These are phyloP conservation scores for Porogramme epimiltina DNA, from an alignment of 1,284 basidiomycete species.

Conservation along the genomic window DNA sequence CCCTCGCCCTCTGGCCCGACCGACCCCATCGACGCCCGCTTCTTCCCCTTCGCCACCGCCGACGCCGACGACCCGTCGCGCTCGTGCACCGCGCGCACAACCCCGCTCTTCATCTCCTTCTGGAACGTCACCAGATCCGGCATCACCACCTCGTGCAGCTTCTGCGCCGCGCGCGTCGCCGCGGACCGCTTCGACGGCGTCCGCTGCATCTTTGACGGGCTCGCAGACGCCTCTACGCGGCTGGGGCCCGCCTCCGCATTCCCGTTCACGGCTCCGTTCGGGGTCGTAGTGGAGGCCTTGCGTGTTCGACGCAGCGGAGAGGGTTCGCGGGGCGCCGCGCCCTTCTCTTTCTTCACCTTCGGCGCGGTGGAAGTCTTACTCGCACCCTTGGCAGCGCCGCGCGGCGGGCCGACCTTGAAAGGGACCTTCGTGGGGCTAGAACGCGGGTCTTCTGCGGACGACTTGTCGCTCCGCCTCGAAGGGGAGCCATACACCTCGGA, in stretches of 20 bases:
- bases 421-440: not conserved
- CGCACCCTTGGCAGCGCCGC: conserved; percentile 4
- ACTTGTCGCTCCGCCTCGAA: conserved; percentile 11
- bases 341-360: conserved; percentile 5
- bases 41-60: conserved; percentile 29
- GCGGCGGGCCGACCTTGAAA: conserved; percentile 7
- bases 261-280: too few species aligned
- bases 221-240: conserved; percentile 4
- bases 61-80: conserved; percentile 13
- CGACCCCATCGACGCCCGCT: conserved; percentile 24
- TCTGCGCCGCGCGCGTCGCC: conserved; percentile 64
- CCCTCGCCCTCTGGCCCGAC: conserved; percentile 25
- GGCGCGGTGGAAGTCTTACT: conserved; percentile 1
- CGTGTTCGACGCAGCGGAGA: conserved; percentile 5
- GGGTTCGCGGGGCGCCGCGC: too few species aligned
- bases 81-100: conserved; percentile 32
- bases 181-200: conserved; percentile 53
- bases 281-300: not conserved
- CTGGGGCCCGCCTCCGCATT: conserved; percentile 22
- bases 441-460: not conserved
- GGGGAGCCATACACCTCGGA: conserved; percentile 18
- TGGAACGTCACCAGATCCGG: conserved; percentile 73
- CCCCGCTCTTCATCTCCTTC: conserved; percentile 56
- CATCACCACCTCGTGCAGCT: conserved; percentile 70
- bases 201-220: conserved; percentile 18